Evolutionary conservation across 306 rosid species (phyloP).

Genomic region (Sesbania bispinosa): DNA sequence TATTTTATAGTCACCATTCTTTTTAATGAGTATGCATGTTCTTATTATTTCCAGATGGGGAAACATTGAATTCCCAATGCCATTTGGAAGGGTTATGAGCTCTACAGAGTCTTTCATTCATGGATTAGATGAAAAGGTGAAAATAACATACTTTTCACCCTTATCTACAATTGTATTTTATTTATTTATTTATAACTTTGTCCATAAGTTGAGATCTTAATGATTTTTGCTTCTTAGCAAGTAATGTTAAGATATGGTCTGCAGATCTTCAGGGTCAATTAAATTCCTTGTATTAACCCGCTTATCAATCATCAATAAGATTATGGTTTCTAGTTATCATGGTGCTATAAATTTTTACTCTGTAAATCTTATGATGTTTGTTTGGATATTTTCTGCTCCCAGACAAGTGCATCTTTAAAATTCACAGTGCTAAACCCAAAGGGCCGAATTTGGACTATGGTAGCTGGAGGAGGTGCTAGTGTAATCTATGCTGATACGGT

Average conservation of each 20-base stretch:
- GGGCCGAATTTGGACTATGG: conserved; percentile 99
- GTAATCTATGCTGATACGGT: conserved; percentile 97
- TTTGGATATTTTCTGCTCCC: conserved; percentile 32
- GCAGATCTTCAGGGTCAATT: neutral
- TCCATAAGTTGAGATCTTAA: neutral
- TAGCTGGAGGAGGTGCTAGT: conserved; percentile 99
- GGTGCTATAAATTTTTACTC: neutral
- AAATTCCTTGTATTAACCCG: neutral
- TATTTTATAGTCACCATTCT: neutral
- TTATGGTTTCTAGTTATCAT: neutral
- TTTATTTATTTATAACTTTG: neutral
- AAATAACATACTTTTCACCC: conserved; percentile 3
- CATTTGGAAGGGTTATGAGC: conserved; percentile 96
- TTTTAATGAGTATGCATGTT: conserved; percentile 8
- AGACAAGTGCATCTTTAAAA: conserved; percentile 96
- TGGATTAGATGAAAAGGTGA: conserved; percentile 92
- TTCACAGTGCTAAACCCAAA: conserved; percentile 84
- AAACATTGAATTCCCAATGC: conserved; percentile 79
- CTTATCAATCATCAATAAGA: neutral
- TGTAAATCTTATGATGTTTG: conserved; percentile 8
- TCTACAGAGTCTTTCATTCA: conserved; percentile 76
- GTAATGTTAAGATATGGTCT: neutral
- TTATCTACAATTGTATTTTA: neutral
- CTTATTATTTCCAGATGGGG: conserved; percentile 72
- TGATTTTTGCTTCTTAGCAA: neutral